Conservation (phyloP, 306 rosid species). For the Cajanus cajan region DNA sequence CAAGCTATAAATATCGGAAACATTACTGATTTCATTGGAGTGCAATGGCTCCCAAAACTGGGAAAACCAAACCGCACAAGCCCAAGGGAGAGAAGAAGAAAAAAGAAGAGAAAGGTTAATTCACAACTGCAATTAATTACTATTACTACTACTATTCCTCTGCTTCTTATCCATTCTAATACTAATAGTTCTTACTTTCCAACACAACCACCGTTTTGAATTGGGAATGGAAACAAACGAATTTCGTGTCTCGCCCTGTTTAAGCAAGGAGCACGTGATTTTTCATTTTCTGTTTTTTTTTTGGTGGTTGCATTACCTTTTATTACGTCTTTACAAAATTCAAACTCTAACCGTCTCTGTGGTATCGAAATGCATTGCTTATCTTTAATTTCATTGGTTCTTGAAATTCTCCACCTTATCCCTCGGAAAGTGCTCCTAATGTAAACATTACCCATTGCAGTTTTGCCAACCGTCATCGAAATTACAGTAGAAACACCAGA, state of each 20-base stretch:
- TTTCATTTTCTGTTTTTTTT: not conserved
- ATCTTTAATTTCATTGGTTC: conserved; percentile 26
- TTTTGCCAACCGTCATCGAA: conserved; percentile 84
- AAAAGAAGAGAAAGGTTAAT: conserved; percentile 87
- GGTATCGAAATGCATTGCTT: not conserved
- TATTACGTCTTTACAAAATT: not conserved
- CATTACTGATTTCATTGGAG: conserved; percentile 8
- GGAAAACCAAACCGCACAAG: conserved; percentile 83
- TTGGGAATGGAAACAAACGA: not conserved
- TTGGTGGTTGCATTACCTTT: not conserved
- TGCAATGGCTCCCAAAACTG: conserved; percentile 89
- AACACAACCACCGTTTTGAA: not conserved
- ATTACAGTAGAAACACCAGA: conserved; percentile 65
- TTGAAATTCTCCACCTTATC: conserved; percentile 27
- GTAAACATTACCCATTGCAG: conserved; percentile 38
- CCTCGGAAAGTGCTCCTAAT: not conserved
- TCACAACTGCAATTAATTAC: not conserved
- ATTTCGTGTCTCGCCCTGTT: not conserved
- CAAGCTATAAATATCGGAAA: not conserved
- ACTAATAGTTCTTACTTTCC: not conserved
- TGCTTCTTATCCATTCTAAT: not conserved
- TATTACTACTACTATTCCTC: not conserved
- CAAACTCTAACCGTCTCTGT: not conserved
- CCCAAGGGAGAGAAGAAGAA: conserved; percentile 88
- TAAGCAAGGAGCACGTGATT: not conserved